Conservation (phyloP, 129 eudicot genomes). For the Flaveria brownii region DNA sequence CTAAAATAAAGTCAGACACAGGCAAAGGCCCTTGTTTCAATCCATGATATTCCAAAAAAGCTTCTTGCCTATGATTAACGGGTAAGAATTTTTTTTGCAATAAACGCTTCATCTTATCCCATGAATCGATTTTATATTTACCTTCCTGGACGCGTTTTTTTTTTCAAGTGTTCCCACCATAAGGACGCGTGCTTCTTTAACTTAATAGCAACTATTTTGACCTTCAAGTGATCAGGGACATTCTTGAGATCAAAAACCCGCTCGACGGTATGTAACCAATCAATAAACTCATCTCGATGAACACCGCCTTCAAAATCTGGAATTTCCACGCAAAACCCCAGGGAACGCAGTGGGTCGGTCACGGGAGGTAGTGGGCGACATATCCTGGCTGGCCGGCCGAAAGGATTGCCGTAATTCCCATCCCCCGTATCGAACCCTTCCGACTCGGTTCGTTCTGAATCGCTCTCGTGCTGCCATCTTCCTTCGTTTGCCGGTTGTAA, state of each 20-base stretch:
- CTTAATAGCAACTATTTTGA: background rate
- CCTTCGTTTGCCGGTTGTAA: background rate
- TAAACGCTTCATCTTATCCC: background rate
- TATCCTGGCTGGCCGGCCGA: background rate
- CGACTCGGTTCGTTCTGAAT: background rate
- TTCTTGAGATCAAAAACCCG: background rate
- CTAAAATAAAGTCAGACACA: background rate
- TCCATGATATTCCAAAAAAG: background rate
- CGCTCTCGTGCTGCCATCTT: background rate
- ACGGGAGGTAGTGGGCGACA: background rate
- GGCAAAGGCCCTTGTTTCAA: background rate
- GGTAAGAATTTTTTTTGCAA: background rate
- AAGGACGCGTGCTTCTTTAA: too few species aligned
- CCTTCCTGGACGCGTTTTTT: background rate
- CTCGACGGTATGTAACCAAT: constrained; percentile 14
- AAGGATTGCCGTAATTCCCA: background rate
- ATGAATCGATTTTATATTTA: too few species aligned
- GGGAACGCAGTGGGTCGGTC: background rate
- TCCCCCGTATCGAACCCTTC: background rate
- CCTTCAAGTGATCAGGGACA: background rate
- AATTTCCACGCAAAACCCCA: background rate
- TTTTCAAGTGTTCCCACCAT: background rate
- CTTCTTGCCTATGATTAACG: background rate
- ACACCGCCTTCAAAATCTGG: constrained; percentile 9
- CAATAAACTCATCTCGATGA: constrained; percentile 6